phyloP scores from a whole-genome alignment of 1,284 basidiomycete species.

The Peniophora sp. region DNA sequence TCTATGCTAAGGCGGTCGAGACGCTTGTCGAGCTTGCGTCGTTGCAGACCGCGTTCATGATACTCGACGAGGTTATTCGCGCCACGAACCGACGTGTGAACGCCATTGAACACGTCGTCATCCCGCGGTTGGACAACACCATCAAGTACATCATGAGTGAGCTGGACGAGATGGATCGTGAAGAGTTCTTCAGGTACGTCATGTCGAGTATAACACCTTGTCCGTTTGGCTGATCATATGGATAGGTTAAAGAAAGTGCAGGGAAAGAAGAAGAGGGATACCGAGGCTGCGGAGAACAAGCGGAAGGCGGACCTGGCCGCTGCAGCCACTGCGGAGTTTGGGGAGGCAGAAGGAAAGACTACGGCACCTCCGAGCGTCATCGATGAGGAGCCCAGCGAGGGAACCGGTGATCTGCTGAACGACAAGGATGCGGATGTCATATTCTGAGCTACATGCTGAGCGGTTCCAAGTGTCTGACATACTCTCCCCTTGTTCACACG shows the following conservation, averaged over 20 bases:
- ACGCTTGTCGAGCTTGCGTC: constrained; percentile 97
- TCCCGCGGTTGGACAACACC: constrained; percentile 93
- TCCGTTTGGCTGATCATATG: neutral
- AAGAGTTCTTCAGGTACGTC: constrained; percentile 89
- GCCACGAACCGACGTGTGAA: constrained; percentile 98
- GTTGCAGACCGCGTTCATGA: constrained; percentile 95
- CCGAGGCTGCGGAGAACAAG: constrained; percentile 39
- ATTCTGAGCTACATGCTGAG: constrained; percentile 46
- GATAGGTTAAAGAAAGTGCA: constrained; percentile 89
- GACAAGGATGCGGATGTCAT: constrained; percentile 90
- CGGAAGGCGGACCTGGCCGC: constrained; percentile 13
- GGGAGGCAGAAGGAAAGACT: constrained; percentile 13
- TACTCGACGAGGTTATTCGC: constrained; percentile 97
- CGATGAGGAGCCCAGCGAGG: constrained; percentile 25
- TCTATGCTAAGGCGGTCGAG: constrained; percentile 95
- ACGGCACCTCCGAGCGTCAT: neutral
- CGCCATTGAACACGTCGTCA: constrained; percentile 97
- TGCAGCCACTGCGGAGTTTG: constrained; percentile 10
- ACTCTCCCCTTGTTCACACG: too few species aligned
- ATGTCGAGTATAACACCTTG: constrained; percentile 7
- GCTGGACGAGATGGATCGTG: constrained; percentile 95
- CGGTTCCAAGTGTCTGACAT: too few species aligned
- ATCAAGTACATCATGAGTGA: constrained; percentile 96
- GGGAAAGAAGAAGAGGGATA: constrained; percentile 91
- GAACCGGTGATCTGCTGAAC: constrained; percentile 59